Evolutionary conservation across 441 rosid species (phyloP).

Genomic region (Jatropha multifida): DNA sequence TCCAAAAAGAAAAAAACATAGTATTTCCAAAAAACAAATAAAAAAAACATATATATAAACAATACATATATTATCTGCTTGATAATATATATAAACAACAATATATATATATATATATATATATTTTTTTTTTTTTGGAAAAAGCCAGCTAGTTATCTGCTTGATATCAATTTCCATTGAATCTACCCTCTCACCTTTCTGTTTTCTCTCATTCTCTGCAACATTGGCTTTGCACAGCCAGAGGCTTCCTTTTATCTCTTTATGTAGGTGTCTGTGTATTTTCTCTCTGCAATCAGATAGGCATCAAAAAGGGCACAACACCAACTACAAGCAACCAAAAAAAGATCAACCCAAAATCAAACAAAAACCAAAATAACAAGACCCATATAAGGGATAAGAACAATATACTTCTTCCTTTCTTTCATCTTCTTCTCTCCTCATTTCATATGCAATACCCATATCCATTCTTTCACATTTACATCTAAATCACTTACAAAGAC

Average conservation of each 20-base stretch:
- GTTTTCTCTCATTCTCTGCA: neutral
- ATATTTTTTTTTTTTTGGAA: no score
- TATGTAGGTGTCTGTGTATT: neutral
- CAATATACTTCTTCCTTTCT: neutral
- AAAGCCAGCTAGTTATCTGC: neutral
- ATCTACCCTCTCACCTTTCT: neutral
- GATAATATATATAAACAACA: no score
- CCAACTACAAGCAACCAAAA: slow-evolving; percentile 7
- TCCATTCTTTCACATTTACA: neutral
- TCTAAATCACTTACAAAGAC: neutral
- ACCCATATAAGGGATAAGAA: neutral
- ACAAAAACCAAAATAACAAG: neutral
- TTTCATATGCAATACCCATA: neutral
- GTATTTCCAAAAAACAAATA: no score
- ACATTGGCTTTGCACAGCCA: neutral
- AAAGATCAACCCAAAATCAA: neutral
- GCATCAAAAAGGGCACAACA: slow-evolving; percentile 6
- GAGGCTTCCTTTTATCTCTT: neutral
- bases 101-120: no score
- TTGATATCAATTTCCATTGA: neutral
- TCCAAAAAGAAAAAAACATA: no score
- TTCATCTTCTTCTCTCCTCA: neutral
- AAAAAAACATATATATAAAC: no score
- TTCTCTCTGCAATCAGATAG: neutral
- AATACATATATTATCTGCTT: no score